Evolutionary conservation across 805 yeast genomes (phyloP), one percentile per base, ranked within the genome.

Genomic region (Metschnikowia bowlesiae): DNA sequence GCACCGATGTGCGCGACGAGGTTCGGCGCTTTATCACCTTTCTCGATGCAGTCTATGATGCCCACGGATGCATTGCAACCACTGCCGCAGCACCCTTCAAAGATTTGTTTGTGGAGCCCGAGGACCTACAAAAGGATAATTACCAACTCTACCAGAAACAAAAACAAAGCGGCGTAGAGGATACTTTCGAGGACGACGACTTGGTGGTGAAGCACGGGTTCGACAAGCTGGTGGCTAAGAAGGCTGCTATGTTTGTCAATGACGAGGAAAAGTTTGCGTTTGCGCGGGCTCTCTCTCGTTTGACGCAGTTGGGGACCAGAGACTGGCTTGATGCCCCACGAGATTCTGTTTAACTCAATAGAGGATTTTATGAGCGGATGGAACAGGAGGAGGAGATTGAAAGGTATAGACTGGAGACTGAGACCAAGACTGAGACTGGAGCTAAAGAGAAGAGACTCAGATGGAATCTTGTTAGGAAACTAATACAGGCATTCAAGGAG

Each of bases 241-340:
- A 82, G 62, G 87, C 90, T 1, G 63, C 82, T 57, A 80, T 87
- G 80, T 92, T 94, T 71, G 88, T 87, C 44, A 79, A 94, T 38
- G 98, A 90, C 67, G 99, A 92, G 67, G 99, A 92, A 70, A 81
- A 85, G 66, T 94, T 92, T 72, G 99, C 99, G 18, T 92, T 92
- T 74, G 96, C 97, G 0, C 80, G 99, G 63, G 97, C 98, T 0
- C 74, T 92, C 51, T 85, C 94, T 59, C 82, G 99, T 64, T 75
- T 94, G 57, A 80, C 91, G 39, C 98, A 92, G 59, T 92, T 92
- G 97, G 85, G 96, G 57, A 86, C 96, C 5, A 84, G 84, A 28
- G 96, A 87, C 47, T 92, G 99, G 99, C 84, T 89, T 6, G 89
- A 85, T n/a, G 56, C 58, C 7, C 53, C 55, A 6, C 40, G 53